Conservation (phyloP, 2,329 filamentous ascomycete species). For the Fusarium chaquense region DNA sequence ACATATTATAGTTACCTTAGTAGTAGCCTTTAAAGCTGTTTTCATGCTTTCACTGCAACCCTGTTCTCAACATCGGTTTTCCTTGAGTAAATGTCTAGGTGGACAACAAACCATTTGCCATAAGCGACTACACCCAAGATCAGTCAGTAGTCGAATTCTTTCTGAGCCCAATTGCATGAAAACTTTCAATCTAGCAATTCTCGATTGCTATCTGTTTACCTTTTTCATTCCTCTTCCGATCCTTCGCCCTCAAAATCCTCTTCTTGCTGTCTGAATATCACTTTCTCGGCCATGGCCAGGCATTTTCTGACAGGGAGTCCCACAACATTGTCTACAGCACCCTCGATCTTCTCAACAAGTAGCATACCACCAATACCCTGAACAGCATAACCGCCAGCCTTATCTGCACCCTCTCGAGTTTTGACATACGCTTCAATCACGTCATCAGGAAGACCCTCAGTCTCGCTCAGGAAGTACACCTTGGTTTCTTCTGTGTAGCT, state of each 20-base stretch:
- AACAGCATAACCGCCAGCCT: conserved; percentile 95
- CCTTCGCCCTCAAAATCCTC: conserved; percentile 66
- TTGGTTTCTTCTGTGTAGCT: conserved; percentile 88
- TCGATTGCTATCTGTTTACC: background rate
- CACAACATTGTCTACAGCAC: conserved; percentile 92
- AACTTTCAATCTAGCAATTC: conserved; percentile 8
- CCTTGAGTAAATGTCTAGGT: background rate
- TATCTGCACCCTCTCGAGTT: conserved; percentile 93
- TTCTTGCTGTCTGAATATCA: conserved; percentile 80
- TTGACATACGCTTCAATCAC: conserved; percentile 82
- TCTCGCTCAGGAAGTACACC: conserved; percentile 82
- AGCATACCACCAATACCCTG: conserved; percentile 90
- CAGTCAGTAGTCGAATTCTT: background rate
- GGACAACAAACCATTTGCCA: background rate
- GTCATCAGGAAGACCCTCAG: conserved; percentile 75
- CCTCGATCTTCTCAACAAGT: conserved; percentile 88
- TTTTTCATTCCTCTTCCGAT: conserved; percentile 54
- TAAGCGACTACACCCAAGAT: background rate
- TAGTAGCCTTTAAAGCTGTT: background rate
- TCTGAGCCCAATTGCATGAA: background rate
- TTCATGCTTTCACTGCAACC: background rate
- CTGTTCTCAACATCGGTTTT: background rate
- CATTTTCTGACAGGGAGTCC: conserved; percentile 85
- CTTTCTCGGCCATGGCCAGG: conserved; percentile 86
- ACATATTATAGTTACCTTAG: background rate